Evolutionary conservation across 768 basidiomycete genomes (phyloP).

Genomic region (Lanmaoa rubissima): DNA sequence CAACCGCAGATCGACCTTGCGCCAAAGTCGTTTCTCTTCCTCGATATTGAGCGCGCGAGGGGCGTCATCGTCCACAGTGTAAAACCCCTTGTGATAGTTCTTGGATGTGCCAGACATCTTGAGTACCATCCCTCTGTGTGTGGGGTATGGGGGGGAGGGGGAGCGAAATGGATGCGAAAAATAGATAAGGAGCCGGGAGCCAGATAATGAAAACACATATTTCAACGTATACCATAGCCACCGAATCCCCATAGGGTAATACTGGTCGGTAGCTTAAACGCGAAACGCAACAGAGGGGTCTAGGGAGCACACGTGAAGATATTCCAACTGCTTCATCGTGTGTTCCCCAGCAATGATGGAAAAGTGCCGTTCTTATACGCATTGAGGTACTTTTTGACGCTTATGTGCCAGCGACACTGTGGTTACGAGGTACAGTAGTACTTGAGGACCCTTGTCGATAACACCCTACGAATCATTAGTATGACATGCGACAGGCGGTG

Average conservation of each 20-base stretch:
- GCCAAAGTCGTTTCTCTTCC: conserved; percentile 53
- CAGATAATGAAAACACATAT: background rate
- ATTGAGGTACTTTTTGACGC: background rate
- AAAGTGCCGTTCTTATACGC: background rate
- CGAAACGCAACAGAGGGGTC: too few species aligned
- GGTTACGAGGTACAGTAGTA: too few species aligned
- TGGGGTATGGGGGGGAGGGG: too few species aligned
- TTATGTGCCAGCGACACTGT: background rate
- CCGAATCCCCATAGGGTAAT: too few species aligned
- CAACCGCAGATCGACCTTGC: conserved; percentile 56
- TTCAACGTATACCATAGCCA: background rate
- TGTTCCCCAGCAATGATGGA: too few species aligned
- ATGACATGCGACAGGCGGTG: too few species aligned
- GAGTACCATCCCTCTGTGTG: background rate
- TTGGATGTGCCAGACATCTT: background rate
- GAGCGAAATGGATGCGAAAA: too few species aligned
- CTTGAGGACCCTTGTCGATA: background rate
- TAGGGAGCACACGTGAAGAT: too few species aligned
- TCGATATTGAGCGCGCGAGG: conserved; percentile 23
- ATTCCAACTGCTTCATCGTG: too few species aligned
- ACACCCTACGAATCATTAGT: too few species aligned
- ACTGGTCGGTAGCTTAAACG: too few species aligned
- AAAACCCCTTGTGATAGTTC: too few species aligned
- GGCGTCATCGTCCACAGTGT: background rate
- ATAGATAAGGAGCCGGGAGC: background rate